A percentile compares a stretch with the other conserved stretches of the same genome.
Conservation (phyloP, 2,329 filamentous ascomycete species). For the Davidsoniella eucalypti region DNA sequence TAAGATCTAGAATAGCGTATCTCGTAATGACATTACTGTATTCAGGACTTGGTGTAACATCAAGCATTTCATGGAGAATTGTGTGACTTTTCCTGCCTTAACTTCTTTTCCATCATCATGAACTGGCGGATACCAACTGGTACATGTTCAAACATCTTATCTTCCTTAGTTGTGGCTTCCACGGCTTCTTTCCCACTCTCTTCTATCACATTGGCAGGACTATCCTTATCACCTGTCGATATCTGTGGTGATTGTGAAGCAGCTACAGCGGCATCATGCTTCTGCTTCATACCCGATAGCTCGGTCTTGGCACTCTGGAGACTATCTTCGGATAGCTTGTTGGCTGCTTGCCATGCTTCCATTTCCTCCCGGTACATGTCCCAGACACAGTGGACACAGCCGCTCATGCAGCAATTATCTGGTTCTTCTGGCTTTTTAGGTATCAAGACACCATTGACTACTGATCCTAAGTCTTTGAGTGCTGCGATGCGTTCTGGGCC, state of each 20-base stretch:
- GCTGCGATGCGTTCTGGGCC: constrained; percentile 49
- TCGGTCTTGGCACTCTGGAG: not conserved
- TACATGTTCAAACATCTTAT: constrained; percentile 60
- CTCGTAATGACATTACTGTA: not conserved
- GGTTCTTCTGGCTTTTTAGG: constrained; percentile 77
- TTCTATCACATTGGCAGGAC: too few relatives aligned
- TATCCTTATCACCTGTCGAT: not conserved
- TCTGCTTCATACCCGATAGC: constrained; percentile 15
- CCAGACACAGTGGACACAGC: constrained; percentile 96
- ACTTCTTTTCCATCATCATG: constrained; percentile 87
- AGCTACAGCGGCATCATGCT: constrained; percentile 22
- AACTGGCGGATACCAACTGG: constrained; percentile 92
- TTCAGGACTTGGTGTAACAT: not conserved
- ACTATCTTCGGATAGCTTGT: constrained; percentile 30
- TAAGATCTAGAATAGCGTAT: not conserved
- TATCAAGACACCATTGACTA: constrained; percentile 64
- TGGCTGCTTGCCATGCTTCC: constrained; percentile 65
- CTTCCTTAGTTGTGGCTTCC: constrained; percentile 27
- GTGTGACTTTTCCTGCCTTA: constrained; percentile 56
- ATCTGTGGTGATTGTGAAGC: constrained; percentile 12
- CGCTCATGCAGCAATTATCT: constrained; percentile 98
- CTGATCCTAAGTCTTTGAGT: constrained; percentile 39
- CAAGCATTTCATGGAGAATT: constrained; percentile 27
- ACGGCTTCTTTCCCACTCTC: too few relatives aligned
- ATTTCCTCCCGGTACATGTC: constrained; percentile 81